These are phyloP conservation scores for Paracorniculantispora psalliotae DNA, from an alignment of 2,329 filamentous ascomycete species.

Conservation along the genomic window DNA sequence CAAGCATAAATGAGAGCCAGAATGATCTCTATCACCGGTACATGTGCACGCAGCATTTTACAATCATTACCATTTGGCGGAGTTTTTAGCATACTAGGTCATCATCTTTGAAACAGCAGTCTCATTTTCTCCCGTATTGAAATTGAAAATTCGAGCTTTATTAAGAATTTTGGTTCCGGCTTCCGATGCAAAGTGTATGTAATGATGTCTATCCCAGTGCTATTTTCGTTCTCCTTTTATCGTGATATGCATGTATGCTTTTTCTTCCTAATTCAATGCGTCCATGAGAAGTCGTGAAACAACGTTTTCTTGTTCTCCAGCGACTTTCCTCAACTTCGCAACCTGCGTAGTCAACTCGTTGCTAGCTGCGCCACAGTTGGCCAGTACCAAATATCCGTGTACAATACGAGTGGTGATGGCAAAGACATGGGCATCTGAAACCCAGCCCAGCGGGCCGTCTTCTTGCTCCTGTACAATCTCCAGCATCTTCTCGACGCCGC, in stretches of 20 bases:
- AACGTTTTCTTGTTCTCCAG: constrained; percentile 10
- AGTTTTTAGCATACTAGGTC: not conserved
- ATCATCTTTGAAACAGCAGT: not conserved
- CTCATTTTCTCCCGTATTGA: not conserved
- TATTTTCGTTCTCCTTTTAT: not conserved
- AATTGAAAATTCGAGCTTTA: not conserved
- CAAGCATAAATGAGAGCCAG: not conserved
- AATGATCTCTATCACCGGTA: not conserved
- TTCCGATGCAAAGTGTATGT: not conserved
- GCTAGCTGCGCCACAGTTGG: constrained; percentile 15
- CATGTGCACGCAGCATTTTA: not conserved
- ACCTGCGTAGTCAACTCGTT: constrained; percentile 16
- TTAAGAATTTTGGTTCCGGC: not conserved
- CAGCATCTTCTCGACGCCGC: constrained; percentile 43
- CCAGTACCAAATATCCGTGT: constrained; percentile 33
- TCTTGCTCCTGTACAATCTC: constrained; percentile 25
- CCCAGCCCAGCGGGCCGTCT: constrained; percentile 70
- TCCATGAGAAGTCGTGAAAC: constrained; percentile 27
- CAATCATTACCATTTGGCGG: not conserved
- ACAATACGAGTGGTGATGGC: constrained; percentile 49
- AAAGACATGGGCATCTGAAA: constrained; percentile 63
- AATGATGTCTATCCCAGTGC: not conserved
- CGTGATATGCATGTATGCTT: not conserved
- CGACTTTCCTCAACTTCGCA: not conserved
- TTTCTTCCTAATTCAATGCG: constrained; percentile 8